Conservation (phyloP, 2,329 filamentous ascomycete genomes). For the Apiospora sp. region DNA sequence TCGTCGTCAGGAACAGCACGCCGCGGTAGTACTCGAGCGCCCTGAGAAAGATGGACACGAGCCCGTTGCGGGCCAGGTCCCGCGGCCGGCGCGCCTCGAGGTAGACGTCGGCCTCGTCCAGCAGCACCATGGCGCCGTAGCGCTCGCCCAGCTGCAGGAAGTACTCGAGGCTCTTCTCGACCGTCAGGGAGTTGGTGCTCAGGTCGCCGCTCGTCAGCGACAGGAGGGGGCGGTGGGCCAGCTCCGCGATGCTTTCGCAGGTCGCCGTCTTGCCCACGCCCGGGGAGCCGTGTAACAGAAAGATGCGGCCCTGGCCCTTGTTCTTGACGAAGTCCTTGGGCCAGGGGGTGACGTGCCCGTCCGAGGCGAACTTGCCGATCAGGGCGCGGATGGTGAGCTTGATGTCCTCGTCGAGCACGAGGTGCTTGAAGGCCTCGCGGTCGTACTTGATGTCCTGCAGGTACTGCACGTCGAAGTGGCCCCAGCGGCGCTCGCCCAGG, state of each 20-base stretch:
- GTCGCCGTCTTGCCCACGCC: conserved; percentile 52
- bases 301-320: conserved; percentile 48
- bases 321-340: conserved; percentile 41
- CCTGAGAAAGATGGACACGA: conserved; percentile 34
- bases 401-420: conserved; percentile 57
- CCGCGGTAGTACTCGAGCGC: conserved; percentile 34
- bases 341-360: conserved; percentile 40
- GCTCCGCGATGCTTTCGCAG: conserved; percentile 48
- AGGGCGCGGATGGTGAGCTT: conserved; percentile 56
- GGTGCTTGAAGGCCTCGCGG: conserved; percentile 54
- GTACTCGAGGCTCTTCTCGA: conserved; percentile 35
- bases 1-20: conserved; percentile 36
- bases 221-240: conserved; percentile 43
- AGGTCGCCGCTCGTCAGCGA: conserved; percentile 42
- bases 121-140: conserved; percentile 47
- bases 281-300: conserved; percentile 53
- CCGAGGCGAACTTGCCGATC: conserved; percentile 36
- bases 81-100: conserved; percentile 43
- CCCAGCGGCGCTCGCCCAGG: conserved; percentile 54
- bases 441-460: conserved; percentile 57
- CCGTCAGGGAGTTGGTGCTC: conserved; percentile 35
- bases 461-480: conserved; percentile 54
- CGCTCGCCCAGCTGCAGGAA: conserved; percentile 50
- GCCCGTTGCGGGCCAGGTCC: conserved; percentile 32
- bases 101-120: conserved; percentile 44